Base-by-base conservation (phyloP, 805 yeast species). In the Sugiyamaella boreocaroliniensis region DNA sequence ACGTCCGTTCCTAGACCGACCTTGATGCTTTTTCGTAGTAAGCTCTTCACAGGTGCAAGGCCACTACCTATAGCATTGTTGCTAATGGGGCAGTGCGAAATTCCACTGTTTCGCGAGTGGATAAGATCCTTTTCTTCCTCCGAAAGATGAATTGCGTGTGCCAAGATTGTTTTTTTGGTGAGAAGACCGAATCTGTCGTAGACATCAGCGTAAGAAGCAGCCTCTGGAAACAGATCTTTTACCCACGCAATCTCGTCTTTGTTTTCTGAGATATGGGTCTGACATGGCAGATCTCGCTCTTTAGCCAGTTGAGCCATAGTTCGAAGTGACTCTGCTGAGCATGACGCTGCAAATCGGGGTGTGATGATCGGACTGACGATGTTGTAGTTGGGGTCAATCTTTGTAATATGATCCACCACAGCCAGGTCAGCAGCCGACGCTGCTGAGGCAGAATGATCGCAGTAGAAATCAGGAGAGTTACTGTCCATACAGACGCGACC, bases 401-500 rank as follows among this genome's bases (percentile, higher is more conserved):
- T 56, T 15, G 68, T 63, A 40, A 88, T 74, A 63, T 84, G 82
- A 9, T 78, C 72, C 2, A 86, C 75, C 2, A 89, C 80, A 4
- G 72, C 68, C 14, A 71, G 57, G 57, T 86, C 86, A 3, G 82
- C 75, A 16, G 68, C 61, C 43, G 82, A 65, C 40, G 86, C 77
- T 40, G 78, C 80, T 22, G 80, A 77, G 4, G 72, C 62, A 6
- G 81, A 71, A 61, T 87, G 90, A 29, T 63, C 62, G 43, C 73
- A 66, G 66, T 87, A 81, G 64, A 79, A 85, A 29, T 78, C 84
- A 0, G 93, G 95, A 1, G 88, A 79, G 69, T 87, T 83, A 55
- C 79, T 77, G 64, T 89, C 85, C 98, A 93, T 93, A 66, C 98
- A 93, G 18, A 89, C 96, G 61, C 92, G 84, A 3, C 99, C 99